These are phyloP conservation scores for Trametes hirsuta DNA, from an alignment of 1,284 basidiomycete species.

Conservation along the genomic window DNA sequence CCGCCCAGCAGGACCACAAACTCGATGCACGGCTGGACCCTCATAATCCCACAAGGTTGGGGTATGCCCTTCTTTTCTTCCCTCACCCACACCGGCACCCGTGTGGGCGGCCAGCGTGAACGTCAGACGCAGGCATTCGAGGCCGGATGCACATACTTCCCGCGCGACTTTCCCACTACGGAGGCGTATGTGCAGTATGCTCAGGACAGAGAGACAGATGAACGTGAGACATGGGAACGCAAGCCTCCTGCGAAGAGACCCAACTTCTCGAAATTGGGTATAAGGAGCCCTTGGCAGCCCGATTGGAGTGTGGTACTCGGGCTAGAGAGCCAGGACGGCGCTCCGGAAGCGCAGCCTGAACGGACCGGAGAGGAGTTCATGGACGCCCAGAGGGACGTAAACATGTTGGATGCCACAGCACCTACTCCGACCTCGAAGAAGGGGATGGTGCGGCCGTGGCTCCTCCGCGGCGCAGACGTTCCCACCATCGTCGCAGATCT, in stretches of 20 bases:
- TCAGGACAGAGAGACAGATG: slow-evolving; percentile 49
- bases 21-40: slow-evolving; percentile 79
- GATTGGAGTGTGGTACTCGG: slow-evolving; percentile 75
- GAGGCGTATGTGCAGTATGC: slow-evolving; percentile 56
- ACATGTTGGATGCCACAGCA: neutral
- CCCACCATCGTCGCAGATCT: slow-evolving; percentile 48
- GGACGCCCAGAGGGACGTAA: slow-evolving; percentile 54
- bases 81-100: slow-evolving; percentile 77
- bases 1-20: slow-evolving; percentile 26
- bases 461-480: slow-evolving; percentile 61
- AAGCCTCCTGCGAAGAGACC: slow-evolving; percentile 86
- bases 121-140: slow-evolving; percentile 79
- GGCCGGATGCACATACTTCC: slow-evolving; percentile 73
- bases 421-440: neutral
- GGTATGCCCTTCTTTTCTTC: slow-evolving; percentile 85
- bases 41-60: slow-evolving; percentile 87
- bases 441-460: slow-evolving; percentile 54
- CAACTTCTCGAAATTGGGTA: slow-evolving; percentile 70
- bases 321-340: slow-evolving; percentile 33
- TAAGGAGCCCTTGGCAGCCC: slow-evolving; percentile 71
- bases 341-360: neutral
- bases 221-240: slow-evolving; percentile 69
- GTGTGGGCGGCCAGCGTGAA: slow-evolving; percentile 82
- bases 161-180: slow-evolving; percentile 76
- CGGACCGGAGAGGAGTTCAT: slow-evolving; percentile 45